phyloP scores from a whole-genome alignment of 2,329 filamentous ascomycete genomes.

The Colletotrichum sp. region DNA sequence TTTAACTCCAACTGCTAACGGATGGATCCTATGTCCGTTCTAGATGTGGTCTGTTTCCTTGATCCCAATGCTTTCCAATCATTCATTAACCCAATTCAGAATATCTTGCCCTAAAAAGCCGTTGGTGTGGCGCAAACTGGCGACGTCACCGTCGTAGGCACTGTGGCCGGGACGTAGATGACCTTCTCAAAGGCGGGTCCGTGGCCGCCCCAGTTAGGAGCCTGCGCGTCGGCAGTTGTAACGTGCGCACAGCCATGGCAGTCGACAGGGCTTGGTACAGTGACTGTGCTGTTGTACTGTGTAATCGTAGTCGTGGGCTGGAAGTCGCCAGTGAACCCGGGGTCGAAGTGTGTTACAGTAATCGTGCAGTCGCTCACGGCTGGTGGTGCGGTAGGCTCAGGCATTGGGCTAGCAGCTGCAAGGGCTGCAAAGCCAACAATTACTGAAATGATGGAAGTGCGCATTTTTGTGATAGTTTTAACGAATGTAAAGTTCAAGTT shows the following conservation, averaged over 20 bases:
- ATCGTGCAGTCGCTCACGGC: neutral
- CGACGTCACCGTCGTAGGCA: neutral
- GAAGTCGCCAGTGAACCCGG: slow-evolving; percentile 10
- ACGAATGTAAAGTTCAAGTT: neutral
- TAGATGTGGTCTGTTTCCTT: neutral
- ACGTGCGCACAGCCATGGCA: slow-evolving; percentile 6
- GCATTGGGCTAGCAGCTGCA: neutral
- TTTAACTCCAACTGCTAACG: neutral
- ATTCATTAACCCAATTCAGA: neutral
- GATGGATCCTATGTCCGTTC: neutral
- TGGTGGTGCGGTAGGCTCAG: neutral
- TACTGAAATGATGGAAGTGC: neutral
- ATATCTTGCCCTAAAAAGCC: neutral
- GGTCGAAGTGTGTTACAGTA: neutral
- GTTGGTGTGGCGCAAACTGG: neutral
- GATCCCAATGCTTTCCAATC: neutral
- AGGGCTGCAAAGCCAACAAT: neutral
- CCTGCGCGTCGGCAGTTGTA: neutral
- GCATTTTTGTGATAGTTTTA: neutral
- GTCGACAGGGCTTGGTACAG: neutral
- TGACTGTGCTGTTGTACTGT: neutral
- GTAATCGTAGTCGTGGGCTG: neutral
- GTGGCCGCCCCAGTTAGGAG: neutral
- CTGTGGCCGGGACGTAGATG: neutral
- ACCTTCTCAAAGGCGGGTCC: neutral